Base-by-base conservation (phyloP, 129 eudicot genomes). In the Helichrysum umbraculigerum region DNA sequence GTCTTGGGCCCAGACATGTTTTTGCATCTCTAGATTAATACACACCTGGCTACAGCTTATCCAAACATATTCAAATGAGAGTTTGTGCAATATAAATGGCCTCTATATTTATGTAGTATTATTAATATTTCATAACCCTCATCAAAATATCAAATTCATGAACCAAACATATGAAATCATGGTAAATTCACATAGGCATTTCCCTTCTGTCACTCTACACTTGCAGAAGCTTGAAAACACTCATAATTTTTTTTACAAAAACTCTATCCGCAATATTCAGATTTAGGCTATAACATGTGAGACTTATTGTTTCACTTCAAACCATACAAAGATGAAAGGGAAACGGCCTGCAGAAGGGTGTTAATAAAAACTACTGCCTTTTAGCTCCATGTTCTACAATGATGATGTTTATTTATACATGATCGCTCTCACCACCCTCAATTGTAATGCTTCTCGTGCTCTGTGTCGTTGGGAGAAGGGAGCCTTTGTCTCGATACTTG, bases 401-500 rank as follows among this genome's bases (percentile, higher is more conserved):
- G 25, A 17, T n/a, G 22, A n/a, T 58, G 28, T 20, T 58, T 3
- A 7, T 19, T 81, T 74, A 91, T 37, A 87, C 85, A 80, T 35
- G 81, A 75, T 88, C 86, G 66, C 34, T 82, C 37, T 70, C 83
- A 8, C 70, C 33, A 66, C 77, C 91, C 75, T 88, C 92, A 41
- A 74, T 56, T 44, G 89, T 66, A 17, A 84, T 76, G 58, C 72
- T 83, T 79, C 90, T 92, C 71, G 86, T 90, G 88, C 71, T 87
- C n/a, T 90, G 93, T 5, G 86, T 81, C 41, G 81, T 65, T 6
- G 88, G 87, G 10, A 90, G 89, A 76, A 88, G 87, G 72, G 78
- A 65, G 35, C 87, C 79, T 22, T 85, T 79, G 68, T 90, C 91
- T 79, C 83, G 86, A 78, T 89, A 86, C 77, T 81, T 86, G 17